These are phyloP conservation scores for Kwoniella heveanensis DNA, from an alignment of 768 basidiomycete species.

Conservation along the genomic window DNA sequence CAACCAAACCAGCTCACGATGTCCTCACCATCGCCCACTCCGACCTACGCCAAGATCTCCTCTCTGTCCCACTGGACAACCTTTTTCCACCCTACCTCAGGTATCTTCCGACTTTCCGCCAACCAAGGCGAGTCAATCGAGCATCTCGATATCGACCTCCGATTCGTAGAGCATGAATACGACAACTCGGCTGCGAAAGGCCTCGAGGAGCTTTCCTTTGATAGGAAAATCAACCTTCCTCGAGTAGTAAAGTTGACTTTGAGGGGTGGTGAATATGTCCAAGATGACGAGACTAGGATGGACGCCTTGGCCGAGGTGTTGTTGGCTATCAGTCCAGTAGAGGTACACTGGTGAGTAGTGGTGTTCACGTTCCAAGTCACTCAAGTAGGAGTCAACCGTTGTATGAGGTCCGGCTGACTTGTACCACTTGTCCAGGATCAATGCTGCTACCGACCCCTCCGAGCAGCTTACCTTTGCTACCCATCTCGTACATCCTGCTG, in stretches of 20 bases:
- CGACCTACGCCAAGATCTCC: slow-evolving; percentile 35
- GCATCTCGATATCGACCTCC: slow-evolving; percentile 50
- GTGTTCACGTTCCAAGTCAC: too few relatives aligned
- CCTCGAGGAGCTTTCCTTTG: neutral
- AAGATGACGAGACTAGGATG: slow-evolving; percentile 46
- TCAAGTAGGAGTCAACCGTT: slow-evolving; percentile 47
- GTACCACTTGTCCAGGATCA: slow-evolving; percentile 29
- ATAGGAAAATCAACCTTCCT: slow-evolving; percentile 33
- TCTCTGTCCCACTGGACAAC: slow-evolving; percentile 42
- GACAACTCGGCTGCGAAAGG: slow-evolving; percentile 2
- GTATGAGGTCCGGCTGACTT: slow-evolving; percentile 19
- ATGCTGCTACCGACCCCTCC: slow-evolving; percentile 32
- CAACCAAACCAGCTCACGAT: slow-evolving; percentile 4
- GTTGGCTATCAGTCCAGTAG: slow-evolving; percentile 38
- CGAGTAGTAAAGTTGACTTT: slow-evolving; percentile 35
- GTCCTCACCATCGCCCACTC: slow-evolving; percentile 17
- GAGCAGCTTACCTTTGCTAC: slow-evolving; percentile 48
- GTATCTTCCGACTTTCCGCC: slow-evolving; percentile 38
- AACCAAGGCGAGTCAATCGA: slow-evolving; percentile 38
- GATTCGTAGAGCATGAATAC: slow-evolving; percentile 35
- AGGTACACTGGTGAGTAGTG: slow-evolving; percentile 44
- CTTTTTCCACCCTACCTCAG: slow-evolving; percentile 42
- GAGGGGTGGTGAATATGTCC: slow-evolving; percentile 46
- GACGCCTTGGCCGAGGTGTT: slow-evolving; percentile 41
- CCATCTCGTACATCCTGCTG: slow-evolving; percentile 45